Percentiles rank a stretch among this genome's conserved stretches.
These are phyloP conservation scores for Candida sanyaensis DNA, from an alignment of 1,139 yeast species.

Conservation along the genomic window DNA sequence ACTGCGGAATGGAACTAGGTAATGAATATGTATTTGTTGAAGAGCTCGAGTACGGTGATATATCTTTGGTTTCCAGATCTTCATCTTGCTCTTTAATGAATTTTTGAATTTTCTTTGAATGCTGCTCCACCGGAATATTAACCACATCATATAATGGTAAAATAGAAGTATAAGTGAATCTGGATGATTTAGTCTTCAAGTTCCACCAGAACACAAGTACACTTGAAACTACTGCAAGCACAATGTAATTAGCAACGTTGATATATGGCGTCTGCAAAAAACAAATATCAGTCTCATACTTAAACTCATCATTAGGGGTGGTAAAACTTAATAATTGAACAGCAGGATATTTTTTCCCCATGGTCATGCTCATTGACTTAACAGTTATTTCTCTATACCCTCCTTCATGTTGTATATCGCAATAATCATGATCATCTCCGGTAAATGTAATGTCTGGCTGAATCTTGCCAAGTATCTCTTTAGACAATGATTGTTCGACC, in stretches of 20 bases:
- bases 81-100: slow-evolving; percentile 27
- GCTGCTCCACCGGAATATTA: slow-evolving; percentile 12
- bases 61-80: slow-evolving; percentile 2
- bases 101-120: slow-evolving; percentile 22
- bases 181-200: slow-evolving; percentile 19
- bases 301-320: slow-evolving; percentile 15
- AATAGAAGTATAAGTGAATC: slow-evolving; percentile 15
- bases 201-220: slow-evolving; percentile 32
- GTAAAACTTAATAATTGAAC: slow-evolving; percentile 48
- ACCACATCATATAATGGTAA: slow-evolving; percentile 15
- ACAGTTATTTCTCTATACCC: slow-evolving; percentile 48
- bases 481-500: slow-evolving; percentile 54
- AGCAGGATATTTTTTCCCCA: slow-evolving; percentile 58
- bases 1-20: slow-evolving; percentile 17
- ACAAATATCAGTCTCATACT: slow-evolving; percentile 46
- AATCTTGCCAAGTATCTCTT: slow-evolving; percentile 54
- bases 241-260: slow-evolving; percentile 40
- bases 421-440: slow-evolving; percentile 94
- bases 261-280: slow-evolving; percentile 51
- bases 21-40: slow-evolving; percentile 5
- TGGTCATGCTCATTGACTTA: slow-evolving; percentile 60
- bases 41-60: not conserved
- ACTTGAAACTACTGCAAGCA: slow-evolving; percentile 37
- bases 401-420: slow-evolving; percentile 44
- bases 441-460: slow-evolving; percentile 74